Conservation (phyloP, 1,284 basidiomycete species). For the Marasmius tenuissimus region DNA sequence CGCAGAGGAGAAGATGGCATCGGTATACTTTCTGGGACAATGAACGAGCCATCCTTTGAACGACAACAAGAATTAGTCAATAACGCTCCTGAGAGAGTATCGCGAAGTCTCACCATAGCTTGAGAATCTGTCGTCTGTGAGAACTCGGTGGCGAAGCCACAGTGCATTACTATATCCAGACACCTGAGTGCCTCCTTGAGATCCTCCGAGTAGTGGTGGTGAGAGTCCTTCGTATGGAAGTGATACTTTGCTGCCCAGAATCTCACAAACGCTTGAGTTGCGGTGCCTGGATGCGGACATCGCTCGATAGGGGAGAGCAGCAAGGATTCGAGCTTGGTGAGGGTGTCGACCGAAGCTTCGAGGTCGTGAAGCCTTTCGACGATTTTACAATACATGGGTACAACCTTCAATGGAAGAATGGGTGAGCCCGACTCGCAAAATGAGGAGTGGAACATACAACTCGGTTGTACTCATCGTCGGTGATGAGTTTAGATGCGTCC, state of each 20-base stretch:
- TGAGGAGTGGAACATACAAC: background rate
- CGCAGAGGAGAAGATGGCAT: background rate
- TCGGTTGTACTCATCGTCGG: slow-evolving; percentile 5
- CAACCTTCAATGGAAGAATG: background rate
- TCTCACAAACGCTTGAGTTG: background rate
- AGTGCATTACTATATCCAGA: background rate
- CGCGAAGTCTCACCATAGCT: background rate
- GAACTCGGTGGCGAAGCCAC: background rate
- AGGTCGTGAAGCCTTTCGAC: background rate
- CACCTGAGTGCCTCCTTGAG: background rate
- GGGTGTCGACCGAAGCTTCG: background rate
- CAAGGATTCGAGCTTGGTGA: background rate
- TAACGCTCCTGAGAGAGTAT: background rate
- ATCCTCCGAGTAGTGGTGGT: background rate
- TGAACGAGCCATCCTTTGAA: background rate
- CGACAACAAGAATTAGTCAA: background rate
- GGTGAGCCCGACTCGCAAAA: background rate
- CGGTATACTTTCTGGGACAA: background rate
- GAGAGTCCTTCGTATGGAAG: background rate
- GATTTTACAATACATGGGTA: slow-evolving; percentile 1
- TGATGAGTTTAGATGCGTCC: background rate
- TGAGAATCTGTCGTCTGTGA: background rate
- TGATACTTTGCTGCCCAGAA: background rate
- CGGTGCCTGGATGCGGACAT: background rate
- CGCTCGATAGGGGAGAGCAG: background rate